Evolutionary conservation across 2,329 filamentous ascomycete genomes (phyloP), one percentile per base, ranked within the genome.

Genomic region (Pseudomassariella vexata): DNA sequence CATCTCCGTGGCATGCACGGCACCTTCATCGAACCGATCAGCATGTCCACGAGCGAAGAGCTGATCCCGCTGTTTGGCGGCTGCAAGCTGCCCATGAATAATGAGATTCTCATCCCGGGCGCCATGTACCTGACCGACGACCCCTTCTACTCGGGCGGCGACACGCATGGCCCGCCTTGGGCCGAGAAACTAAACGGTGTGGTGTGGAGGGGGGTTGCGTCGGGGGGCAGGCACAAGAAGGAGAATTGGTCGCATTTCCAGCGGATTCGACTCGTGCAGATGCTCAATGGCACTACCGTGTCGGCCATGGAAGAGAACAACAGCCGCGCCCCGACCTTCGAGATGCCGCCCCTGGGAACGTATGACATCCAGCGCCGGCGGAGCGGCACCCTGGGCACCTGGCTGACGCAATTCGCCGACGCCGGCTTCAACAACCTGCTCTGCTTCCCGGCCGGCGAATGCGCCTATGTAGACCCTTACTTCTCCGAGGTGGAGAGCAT

Each of bases 241-340:
- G 51, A 75, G 26, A 82, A 72, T 38, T 86, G 81, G 80, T 66
- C 65, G 20, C 71, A 75, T 21, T 82, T 84, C 45, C 81, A 85
- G 39, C 76, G 81, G n/a, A 80, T 83, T 45, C 76, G 82, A 4
- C 74, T 85, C 36, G 62, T 85, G 17, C 65, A 77, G 37, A 81
- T 85, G 76, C 60, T 82, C 28, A 85, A 86, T 45, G 70, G 69
- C 7, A 80, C 76, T 1, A 68, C 63, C 12, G 72, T 80, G 15
- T 51, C 53, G 18, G 47, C 55, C 7, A 61, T 70, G 19, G 70
- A 79, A 46, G 47, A 56, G 23, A 48, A 52, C 11, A 52, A 45
- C 21, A 41, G 53, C 28, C 56, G 60, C 22, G 49, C 68, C 20
- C 50, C 56, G 39, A 70, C 71, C 6, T 77, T 75, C 44, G 60